Evolutionary conservation across 1,284 basidiomycete species (phyloP).

Genomic region (Ustilago esculenta): DNA sequence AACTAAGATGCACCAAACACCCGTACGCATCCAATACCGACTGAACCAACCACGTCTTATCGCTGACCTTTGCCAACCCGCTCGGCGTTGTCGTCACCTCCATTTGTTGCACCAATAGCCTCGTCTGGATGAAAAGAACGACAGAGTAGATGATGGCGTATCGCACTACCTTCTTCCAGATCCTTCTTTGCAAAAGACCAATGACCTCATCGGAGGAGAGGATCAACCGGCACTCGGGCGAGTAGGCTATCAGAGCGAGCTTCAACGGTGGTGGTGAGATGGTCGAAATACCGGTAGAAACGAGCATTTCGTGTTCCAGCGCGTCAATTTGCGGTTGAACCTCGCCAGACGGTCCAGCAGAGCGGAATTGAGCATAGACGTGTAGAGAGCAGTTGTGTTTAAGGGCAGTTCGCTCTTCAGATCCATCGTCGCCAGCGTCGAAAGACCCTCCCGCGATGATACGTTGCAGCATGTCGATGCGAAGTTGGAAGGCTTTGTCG

Average conservation of each 20-base stretch:
- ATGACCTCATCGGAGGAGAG: slow-evolving; percentile 33
- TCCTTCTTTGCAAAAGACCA: slow-evolving; percentile 37
- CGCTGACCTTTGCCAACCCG: slow-evolving; percentile 54
- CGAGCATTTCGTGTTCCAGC: slow-evolving; percentile 56
- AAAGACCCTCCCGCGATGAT: slow-evolving; percentile 44
- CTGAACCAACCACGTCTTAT: slow-evolving; percentile 57
- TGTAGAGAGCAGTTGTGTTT: slow-evolving; percentile 62
- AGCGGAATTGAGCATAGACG: slow-evolving; percentile 60
- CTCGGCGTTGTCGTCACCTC: slow-evolving; percentile 57
- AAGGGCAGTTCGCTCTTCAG: no score
- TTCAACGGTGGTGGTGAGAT: slow-evolving; percentile 38
- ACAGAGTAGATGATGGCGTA: slow-evolving; percentile 59
- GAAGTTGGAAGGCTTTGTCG: slow-evolving; percentile 53
- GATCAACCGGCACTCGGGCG: slow-evolving; percentile 63
- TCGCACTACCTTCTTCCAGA: slow-evolving; percentile 57
- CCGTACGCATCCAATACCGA: slow-evolving; percentile 59
- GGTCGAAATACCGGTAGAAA: slow-evolving; percentile 57
- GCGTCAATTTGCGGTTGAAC: slow-evolving; percentile 43
- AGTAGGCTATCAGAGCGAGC: slow-evolving; percentile 56
- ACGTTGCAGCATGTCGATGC: slow-evolving; percentile 48
- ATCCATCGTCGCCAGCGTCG: slow-evolving; percentile 9
- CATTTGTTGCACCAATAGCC: slow-evolving; percentile 65
- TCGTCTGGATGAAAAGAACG: slow-evolving; percentile 51
- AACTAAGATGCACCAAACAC: slow-evolving; percentile 34
- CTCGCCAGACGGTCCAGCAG: slow-evolving; percentile 37